Evolutionary conservation across 2,329 filamentous ascomycete genomes (phyloP), one percentile per base, ranked within the genome.

Genomic region (Neurospora sp.): DNA sequence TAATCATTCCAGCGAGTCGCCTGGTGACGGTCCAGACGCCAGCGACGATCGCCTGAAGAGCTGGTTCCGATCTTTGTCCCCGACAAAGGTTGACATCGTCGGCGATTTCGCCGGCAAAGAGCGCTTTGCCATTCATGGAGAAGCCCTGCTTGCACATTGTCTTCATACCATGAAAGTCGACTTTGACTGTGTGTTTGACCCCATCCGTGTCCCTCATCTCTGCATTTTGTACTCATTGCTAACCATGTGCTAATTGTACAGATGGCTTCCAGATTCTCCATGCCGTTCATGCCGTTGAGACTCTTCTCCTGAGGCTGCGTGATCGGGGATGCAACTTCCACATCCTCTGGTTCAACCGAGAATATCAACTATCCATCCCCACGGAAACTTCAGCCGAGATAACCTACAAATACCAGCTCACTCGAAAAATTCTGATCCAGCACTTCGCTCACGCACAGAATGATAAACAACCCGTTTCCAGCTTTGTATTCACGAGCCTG

Each of bases 71-170:
- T 69, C 70, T 33, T 68, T 75, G 36, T 72, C 67, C 15, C 76
- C 79, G 3, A 76, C 77, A 6, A 75, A 72, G n/a, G 83, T 91
- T 37, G 89, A 92, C 74, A 84, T 93, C 2, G 86, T 93, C 4
- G 90, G 91, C 52, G 91, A 93, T 76, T 93, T 91, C 78, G 90
- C 89, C 3, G 91, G 91, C 28, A 87, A 87, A 71, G 91, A 92
- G 76, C 82, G 90, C 11, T 93, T 93, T 76, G 81, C 90, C 28
- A 85, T 93, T 38, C 89, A 93, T 73, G 91, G 91, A 38, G 90
- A 94, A 75, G 90, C 90, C 0, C 78, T 93, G n/a, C 80, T 93
- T 11, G 80, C 87, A 6, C 80, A 91, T 70, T 89, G 86, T 74
- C 86, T 93, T 66, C 80, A 81, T n/a, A 83, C 90, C 73, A 81